A percentile compares a stretch with the other conserved stretches of the same genome.
These are phyloP conservation scores for Phytophthora cryptogea DNA, from an alignment of 352 stramenopile species.

Conservation along the genomic window DNA sequence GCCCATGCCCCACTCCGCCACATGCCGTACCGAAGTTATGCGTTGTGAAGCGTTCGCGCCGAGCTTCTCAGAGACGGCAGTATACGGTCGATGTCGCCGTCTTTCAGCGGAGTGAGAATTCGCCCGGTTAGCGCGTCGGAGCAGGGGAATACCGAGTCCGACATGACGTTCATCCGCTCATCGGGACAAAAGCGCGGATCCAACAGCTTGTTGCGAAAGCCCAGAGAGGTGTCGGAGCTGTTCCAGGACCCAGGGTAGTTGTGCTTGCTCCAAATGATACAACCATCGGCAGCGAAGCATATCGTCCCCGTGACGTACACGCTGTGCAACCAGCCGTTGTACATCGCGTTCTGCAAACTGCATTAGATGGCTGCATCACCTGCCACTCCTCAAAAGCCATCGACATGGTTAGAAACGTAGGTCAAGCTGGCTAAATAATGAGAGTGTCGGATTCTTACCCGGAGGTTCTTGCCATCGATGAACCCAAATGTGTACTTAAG, in stretches of 20 bases:
- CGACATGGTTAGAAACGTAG: no score
- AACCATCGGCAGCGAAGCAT: not conserved
- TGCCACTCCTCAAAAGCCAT: no score
- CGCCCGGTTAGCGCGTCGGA: not conserved
- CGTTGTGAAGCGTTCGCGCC: constrained; percentile 2
- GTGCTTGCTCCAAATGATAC: not conserved
- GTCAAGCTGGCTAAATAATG: no score
- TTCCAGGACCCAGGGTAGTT: not conserved
- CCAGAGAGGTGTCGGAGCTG: not conserved
- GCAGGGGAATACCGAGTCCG: not conserved
- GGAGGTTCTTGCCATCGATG: constrained; percentile 9
- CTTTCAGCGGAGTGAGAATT: not conserved
- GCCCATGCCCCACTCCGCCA: constrained; percentile 2
- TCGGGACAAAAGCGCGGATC: not conserved
- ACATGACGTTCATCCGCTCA: not conserved
- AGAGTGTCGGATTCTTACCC: no score
- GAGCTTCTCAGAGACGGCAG: not conserved
- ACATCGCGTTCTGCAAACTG: not conserved
- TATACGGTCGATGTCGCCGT: constrained; percentile 2
- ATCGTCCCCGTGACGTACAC: not conserved
- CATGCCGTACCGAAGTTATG: constrained; percentile 7
- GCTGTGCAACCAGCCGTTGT: not conserved
- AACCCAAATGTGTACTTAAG: constrained; percentile 30
- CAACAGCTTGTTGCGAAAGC: not conserved
- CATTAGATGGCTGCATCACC: not conserved